Evolutionary conservation across 495 filamentous ascomycete species (phyloP).

Genomic region (Hapsidospora chrysogenum): DNA sequence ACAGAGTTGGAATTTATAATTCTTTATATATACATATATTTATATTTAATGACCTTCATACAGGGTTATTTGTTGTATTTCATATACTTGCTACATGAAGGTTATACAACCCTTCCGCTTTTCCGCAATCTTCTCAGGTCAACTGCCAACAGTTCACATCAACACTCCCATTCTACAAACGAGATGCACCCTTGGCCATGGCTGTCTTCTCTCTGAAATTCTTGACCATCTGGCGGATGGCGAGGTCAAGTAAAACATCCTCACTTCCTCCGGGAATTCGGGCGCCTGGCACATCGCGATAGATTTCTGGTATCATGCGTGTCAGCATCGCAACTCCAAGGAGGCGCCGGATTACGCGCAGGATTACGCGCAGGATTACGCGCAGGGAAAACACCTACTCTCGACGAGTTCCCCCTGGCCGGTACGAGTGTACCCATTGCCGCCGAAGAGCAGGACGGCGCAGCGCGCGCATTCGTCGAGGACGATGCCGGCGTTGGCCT

Average conservation of each 20-base stretch:
- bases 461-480: slow-evolving; percentile 72
- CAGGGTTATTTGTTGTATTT: too few species aligned
- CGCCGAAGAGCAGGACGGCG: slow-evolving; percentile 74
- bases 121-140: too few species aligned
- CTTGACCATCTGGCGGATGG: slow-evolving; percentile 67
- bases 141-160: too few species aligned
- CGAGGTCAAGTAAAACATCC: slow-evolving; percentile 69
- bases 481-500: slow-evolving; percentile 56
- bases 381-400: slow-evolving; percentile 36
- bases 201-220: slow-evolving; percentile 25
- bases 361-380: too few species aligned
- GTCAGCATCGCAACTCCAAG: too few species aligned
- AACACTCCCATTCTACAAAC: too few species aligned
- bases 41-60: too few species aligned
- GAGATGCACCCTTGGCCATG: background rate
- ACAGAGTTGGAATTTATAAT: too few species aligned
- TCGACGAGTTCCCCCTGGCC: slow-evolving; percentile 74
- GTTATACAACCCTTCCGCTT: too few species aligned
- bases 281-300: slow-evolving; percentile 34
- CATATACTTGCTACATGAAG: too few species aligned
- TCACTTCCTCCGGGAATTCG: slow-evolving; percentile 73
- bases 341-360: too few species aligned
- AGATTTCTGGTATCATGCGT: background rate
- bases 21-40: too few species aligned
- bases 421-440: slow-evolving; percentile 61